Conservation (phyloP, 805 yeast genomes). For the Lipomyces sp. region DNA sequence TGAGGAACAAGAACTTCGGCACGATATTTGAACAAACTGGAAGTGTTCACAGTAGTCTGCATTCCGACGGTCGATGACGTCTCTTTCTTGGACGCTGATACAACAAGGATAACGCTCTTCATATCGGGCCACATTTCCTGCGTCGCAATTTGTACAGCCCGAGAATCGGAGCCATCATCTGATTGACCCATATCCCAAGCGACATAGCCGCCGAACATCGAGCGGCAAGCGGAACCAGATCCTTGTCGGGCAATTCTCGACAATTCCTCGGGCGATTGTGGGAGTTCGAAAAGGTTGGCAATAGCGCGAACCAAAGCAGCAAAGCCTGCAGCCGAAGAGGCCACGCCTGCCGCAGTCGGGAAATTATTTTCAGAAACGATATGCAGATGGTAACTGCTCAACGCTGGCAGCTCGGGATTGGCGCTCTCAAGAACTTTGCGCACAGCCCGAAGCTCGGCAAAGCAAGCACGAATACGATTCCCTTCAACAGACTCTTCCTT, state of each 20-base stretch:
- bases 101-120: slow-evolving; percentile 91
- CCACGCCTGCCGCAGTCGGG: slow-evolving; percentile 99
- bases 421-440: slow-evolving; percentile 64
- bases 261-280: slow-evolving; percentile 82
- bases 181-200: slow-evolving; percentile 97
- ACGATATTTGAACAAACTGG: slow-evolving; percentile 83
- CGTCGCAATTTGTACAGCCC: slow-evolving; percentile 91
- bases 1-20: slow-evolving; percentile 81
- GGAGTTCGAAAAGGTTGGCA: slow-evolving; percentile 80
- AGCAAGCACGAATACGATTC: slow-evolving; percentile 61
- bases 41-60: slow-evolving; percentile 92
- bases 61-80: slow-evolving; percentile 94
- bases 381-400: slow-evolving; percentile 69
- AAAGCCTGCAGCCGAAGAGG: slow-evolving; percentile 97
- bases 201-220: slow-evolving; percentile 94
- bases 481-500: slow-evolving; percentile 69
- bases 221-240: slow-evolving; percentile 97
- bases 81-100: slow-evolving; percentile 90
- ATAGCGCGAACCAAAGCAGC: slow-evolving; percentile 94
- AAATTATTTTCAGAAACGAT: slow-evolving; percentile 94
- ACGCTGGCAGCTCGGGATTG: slow-evolving; percentile 58
- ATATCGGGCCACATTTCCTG: slow-evolving; percentile 86
- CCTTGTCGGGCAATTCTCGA: slow-evolving; percentile 97
- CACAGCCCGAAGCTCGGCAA: slow-evolving; percentile 70
- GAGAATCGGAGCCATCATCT: slow-evolving; percentile 85